Percentiles rank a stretch among this genome's conserved stretches.
Evolutionary conservation across 352 stramenopile genomes (phyloP).

Genomic region (Pythium aquatile): DNA sequence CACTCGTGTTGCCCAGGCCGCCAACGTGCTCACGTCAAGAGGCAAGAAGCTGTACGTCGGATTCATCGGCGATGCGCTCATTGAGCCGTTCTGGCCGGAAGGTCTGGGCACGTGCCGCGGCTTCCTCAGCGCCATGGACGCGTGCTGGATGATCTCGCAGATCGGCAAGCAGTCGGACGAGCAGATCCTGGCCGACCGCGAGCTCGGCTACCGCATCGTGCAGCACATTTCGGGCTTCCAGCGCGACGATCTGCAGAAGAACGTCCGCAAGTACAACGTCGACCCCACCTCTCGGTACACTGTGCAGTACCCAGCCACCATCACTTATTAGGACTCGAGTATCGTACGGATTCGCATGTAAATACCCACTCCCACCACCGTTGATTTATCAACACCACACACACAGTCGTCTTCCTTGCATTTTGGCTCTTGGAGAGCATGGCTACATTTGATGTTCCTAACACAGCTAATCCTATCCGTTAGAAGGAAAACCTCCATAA

Average conservation of each 20-base stretch:
- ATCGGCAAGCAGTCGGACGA: slow-evolving; percentile 68
- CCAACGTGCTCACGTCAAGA: slow-evolving; percentile 56
- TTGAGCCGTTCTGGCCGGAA: slow-evolving; percentile 87
- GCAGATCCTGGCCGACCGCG: slow-evolving; percentile 68
- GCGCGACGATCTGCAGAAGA: slow-evolving; percentile 75
- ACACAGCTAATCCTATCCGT: neutral
- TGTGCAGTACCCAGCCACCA: slow-evolving; percentile 57
- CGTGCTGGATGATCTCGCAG: slow-evolving; percentile 75
- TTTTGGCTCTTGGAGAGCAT: neutral
- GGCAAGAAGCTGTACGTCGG: slow-evolving; percentile 81
- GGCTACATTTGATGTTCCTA: neutral
- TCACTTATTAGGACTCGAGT: slow-evolving; percentile 21
- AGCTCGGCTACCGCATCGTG: slow-evolving; percentile 74
- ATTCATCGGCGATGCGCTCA: slow-evolving; percentile 74
- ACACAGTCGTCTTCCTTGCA: neutral
- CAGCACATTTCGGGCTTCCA: slow-evolving; percentile 76
- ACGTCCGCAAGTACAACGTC: slow-evolving; percentile 80
- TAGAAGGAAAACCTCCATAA: neutral
- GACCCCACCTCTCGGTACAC: slow-evolving; percentile 75
- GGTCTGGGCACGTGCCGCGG: slow-evolving; percentile 78
- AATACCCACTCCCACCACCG: neutral
- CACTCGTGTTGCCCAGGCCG: slow-evolving; percentile 70
- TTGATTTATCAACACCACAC: slow-evolving; percentile 6
- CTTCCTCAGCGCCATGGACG: slow-evolving; percentile 78
- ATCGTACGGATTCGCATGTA: neutral